Evolutionary conservation across 441 rosid species (phyloP), one percentile per base, ranked within the genome.

Genomic region (Corymbia calophylla): DNA sequence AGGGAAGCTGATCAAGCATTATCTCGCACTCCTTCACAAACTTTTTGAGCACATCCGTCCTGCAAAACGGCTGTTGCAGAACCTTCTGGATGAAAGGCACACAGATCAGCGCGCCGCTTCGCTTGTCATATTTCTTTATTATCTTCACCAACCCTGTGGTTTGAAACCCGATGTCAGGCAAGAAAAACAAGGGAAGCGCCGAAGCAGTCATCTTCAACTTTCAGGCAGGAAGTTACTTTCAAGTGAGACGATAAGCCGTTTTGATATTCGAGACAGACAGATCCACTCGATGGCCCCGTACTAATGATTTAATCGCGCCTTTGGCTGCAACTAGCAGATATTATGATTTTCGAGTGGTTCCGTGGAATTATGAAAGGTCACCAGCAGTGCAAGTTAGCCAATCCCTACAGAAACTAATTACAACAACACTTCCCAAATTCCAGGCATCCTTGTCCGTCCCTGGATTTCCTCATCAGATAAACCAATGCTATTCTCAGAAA

Each of bases 71-170:
- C 88, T 97, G 95, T 31, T 94, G 97, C 89, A 96, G 91, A 62
- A 97, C 97, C 91, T 91, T 95, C 88, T 93, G 97, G 87, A 97
- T 95, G 94, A 97, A 96, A 18, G 98, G 98, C 90, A 95, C 88
- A 47, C 97, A 94, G 84, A 95, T 95, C 68, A 96, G 89, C 68
- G 96, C 94, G 9, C 98, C 99, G 0, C 97, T 97, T 91, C 98
- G 91, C 92, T 97, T 97, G 92, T 96, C 99, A 14, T 95, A 96
- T 93, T 97, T 97, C 94, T 97, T 97, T 21, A 96, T 94, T 90
- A 97, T 96, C 92, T 97, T 97, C 80, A 93, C 99, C 91, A 97
- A 87, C 88, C 99, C 99, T 97, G 95, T 19, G 0, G 23, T 77
- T 39, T 77, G n/a, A 77, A 23, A 6, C 84, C 12, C 29, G 51